Evolutionary conservation across 2,329 filamentous ascomycete genomes (phyloP).

Genomic region (Paraconiothyrium sp.): DNA sequence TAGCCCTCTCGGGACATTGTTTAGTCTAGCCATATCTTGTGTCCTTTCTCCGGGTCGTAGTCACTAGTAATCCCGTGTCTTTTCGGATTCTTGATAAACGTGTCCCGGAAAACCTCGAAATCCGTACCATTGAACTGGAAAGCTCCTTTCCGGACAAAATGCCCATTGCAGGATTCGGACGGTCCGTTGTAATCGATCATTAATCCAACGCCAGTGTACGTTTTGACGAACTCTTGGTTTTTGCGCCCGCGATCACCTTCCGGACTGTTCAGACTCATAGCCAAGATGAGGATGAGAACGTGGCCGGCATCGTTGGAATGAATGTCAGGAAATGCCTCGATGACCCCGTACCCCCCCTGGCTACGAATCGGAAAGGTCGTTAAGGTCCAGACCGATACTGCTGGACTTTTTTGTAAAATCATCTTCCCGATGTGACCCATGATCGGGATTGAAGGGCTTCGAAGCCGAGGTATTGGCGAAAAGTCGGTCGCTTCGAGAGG

Average conservation of each 20-base stretch:
- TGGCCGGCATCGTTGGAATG: not conserved
- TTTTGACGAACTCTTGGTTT: not conserved
- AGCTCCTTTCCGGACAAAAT: constrained; percentile 1
- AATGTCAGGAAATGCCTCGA: constrained; percentile 6
- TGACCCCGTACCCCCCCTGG: not conserved
- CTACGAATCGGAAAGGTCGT: not conserved
- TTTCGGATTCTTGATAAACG: not conserved
- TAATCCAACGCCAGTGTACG: not conserved
- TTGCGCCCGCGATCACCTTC: not conserved
- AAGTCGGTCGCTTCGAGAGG: not conserved
- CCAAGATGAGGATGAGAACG: not conserved
- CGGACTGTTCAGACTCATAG: not conserved
- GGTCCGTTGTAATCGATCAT: not conserved
- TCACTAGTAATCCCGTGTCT: not conserved
- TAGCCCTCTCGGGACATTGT: no score
- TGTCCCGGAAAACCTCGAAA: not conserved
- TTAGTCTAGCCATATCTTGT: constrained; percentile 11
- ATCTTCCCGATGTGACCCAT: not conserved
- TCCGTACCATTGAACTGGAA: constrained; percentile 1
- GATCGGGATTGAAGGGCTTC: not conserved
- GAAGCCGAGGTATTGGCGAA: not conserved
- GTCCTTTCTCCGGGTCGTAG: constrained; percentile 4
- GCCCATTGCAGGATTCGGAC: not conserved
- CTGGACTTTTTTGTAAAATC: not conserved
- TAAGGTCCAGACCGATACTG: not conserved